These are phyloP conservation scores for Fusarium coffeatum DNA, from an alignment of 2,329 filamentous ascomycete species.

Conservation along the genomic window DNA sequence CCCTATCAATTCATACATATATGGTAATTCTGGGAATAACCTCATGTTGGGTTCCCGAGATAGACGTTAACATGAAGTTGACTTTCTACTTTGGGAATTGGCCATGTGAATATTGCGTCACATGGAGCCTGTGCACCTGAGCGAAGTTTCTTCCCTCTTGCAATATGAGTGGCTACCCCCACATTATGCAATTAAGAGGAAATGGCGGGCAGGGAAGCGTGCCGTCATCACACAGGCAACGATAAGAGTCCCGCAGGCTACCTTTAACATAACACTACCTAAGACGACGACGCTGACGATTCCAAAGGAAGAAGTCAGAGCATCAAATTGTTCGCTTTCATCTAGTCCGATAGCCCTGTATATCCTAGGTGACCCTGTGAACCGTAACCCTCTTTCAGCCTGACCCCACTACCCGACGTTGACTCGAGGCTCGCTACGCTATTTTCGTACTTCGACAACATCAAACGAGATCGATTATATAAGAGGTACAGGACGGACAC, in stretches of 20 bases:
- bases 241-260: slow-evolving; percentile 48
- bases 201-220: slow-evolving; percentile 30
- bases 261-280: slow-evolving; percentile 32
- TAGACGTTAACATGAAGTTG: slow-evolving; percentile 4
- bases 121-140: slow-evolving; percentile 43
- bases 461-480: slow-evolving; percentile 8
- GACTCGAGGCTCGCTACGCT: slow-evolving; percentile 41
- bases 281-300: slow-evolving; percentile 36
- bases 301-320: slow-evolving; percentile 12
- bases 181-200: slow-evolving; percentile 40
- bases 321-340: neutral
- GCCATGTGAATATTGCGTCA: slow-evolving; percentile 48
- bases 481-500: slow-evolving; percentile 30
- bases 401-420: slow-evolving; percentile 44
- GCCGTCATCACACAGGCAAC: slow-evolving; percentile 52
- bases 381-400: slow-evolving; percentile 34
- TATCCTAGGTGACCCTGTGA: slow-evolving; percentile 5
- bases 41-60: slow-evolving; percentile 24
- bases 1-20: neutral
- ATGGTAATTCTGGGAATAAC: slow-evolving; percentile 16
- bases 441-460: slow-evolving; percentile 36
- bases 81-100: neutral
- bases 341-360: neutral
- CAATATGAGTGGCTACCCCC: slow-evolving; percentile 41
- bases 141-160: slow-evolving; percentile 4